A percentile compares a stretch with the other conserved stretches of the same genome.
These are phyloP conservation scores for sunflower (Helianthus annuus) DNA, from an alignment of 129 eudicot genomes.

Conservation along the genomic window DNA sequence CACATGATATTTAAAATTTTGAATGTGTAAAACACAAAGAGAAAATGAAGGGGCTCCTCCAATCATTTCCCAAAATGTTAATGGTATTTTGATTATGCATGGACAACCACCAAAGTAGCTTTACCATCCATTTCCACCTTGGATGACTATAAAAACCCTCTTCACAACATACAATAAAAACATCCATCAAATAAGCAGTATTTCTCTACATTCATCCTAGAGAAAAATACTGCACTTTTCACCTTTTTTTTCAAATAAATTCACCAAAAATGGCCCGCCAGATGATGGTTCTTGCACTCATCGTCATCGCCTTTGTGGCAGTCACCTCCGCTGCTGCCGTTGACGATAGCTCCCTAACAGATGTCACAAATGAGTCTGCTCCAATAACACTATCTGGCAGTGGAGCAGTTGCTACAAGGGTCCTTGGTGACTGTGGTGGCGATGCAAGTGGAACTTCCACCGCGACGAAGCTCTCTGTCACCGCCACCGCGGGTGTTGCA, in stretches of 20 bases:
- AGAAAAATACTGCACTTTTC: conserved; percentile 29
- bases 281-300: conserved; percentile 37
- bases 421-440: background rate
- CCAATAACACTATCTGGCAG: conserved; percentile 7
- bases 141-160: conserved; percentile 10
- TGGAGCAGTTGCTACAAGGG: conserved; percentile 3
- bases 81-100: conserved; percentile 9
- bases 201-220: conserved; percentile 31
- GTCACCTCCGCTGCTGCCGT: conserved; percentile 32
- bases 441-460: conserved; percentile 1
- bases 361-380: background rate
- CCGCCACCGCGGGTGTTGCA: conserved; percentile 5
- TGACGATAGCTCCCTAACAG: conserved; percentile 11
- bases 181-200: conserved; percentile 25
- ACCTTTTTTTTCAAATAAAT: background rate
- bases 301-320: conserved; percentile 40
- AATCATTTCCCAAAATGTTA: background rate
- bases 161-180: background rate
- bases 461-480: background rate
- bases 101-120: background rate
- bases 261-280: conserved; percentile 32
- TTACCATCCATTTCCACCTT: background rate
- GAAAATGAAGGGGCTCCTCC: conserved; percentile 18
- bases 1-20: background rate
- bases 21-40: background rate